Percentiles rank a stretch among this genome's conserved stretches.
Evolutionary conservation across 116 monocot species (phyloP).

Genomic region (Dioscorea cayenensis): DNA sequence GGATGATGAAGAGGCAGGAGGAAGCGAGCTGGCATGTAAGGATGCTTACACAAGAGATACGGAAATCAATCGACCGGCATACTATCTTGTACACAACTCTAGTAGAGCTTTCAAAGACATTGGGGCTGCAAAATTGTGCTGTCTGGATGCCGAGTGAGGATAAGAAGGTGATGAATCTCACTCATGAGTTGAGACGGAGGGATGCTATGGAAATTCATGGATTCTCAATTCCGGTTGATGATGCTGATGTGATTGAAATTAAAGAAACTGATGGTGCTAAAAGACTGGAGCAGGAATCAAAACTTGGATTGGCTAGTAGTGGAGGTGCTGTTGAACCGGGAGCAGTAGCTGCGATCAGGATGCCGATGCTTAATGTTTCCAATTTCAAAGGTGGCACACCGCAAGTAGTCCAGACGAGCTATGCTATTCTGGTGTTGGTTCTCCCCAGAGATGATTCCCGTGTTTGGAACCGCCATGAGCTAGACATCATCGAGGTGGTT

Average conservation of each 20-base stretch:
- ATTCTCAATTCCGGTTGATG: constrained; percentile 18
- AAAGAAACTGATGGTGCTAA: constrained; percentile 16
- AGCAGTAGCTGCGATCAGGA: constrained; percentile 43
- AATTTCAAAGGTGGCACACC: constrained; percentile 56
- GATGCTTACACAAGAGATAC: constrained; percentile 59
- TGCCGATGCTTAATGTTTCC: constrained; percentile 53
- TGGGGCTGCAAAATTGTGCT: constrained; percentile 50
- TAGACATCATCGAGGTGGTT: constrained; percentile 53
- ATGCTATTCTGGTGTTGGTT: constrained; percentile 51
- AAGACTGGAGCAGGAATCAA: constrained; percentile 24
- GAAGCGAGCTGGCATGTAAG: constrained; percentile 59
- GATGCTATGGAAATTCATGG: not conserved
- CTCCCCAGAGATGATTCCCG: constrained; percentile 32
- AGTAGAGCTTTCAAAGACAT: constrained; percentile 45
- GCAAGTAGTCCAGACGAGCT: constrained; percentile 31
- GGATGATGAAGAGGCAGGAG: constrained; percentile 52
- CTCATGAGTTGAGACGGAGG: constrained; percentile 30
- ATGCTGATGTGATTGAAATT: constrained; percentile 32
- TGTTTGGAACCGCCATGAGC: constrained; percentile 34
- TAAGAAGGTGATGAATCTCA: constrained; percentile 30
- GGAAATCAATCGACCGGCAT: constrained; percentile 55
- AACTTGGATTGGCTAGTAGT: constrained; percentile 33
- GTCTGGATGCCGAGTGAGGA: constrained; percentile 56
- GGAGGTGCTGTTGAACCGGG: constrained; percentile 27
- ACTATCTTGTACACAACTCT: constrained; percentile 60